phyloP scores from a whole-genome alignment of 2,329 filamentous ascomycete species.

The Penicillium palitans region DNA sequence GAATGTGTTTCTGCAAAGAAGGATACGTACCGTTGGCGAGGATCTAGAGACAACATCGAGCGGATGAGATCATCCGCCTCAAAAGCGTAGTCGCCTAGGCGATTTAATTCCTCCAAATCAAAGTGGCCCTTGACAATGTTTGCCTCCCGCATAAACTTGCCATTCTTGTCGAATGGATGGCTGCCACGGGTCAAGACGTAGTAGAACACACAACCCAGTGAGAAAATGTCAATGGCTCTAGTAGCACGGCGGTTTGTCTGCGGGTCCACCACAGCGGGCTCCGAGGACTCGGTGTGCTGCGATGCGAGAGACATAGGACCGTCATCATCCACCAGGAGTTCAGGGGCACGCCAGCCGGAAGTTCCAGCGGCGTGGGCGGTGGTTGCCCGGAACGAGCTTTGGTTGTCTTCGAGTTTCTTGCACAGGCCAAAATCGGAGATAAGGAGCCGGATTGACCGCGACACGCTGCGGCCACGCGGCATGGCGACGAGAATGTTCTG shows the following conservation, averaged over 20 bases:
- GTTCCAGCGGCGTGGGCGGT: constrained; percentile 92
- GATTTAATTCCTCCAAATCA: constrained; percentile 68
- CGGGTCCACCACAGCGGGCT: constrained; percentile 56
- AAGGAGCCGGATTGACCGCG: constrained; percentile 74
- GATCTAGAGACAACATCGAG: constrained; percentile 72
- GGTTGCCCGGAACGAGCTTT: constrained; percentile 91
- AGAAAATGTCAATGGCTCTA: constrained; percentile 95
- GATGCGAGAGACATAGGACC: constrained; percentile 42
- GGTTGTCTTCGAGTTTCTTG: constrained; percentile 92
- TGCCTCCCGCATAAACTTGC: constrained; percentile 91
- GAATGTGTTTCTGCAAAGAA: not conserved
- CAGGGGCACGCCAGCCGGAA: constrained; percentile 93
- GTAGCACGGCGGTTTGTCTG: constrained; percentile 76
- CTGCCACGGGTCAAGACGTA: constrained; percentile 92
- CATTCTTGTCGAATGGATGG: constrained; percentile 92
- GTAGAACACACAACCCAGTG: constrained; percentile 95
- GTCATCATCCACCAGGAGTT: constrained; percentile 79
- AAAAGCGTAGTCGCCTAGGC: constrained; percentile 77
- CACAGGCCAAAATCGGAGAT: constrained; percentile 98
- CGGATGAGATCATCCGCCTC: constrained; percentile 86
- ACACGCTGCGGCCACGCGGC: constrained; percentile 52
- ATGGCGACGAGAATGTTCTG: constrained; percentile 89
- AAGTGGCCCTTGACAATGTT: constrained; percentile 92
- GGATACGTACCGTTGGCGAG: constrained; percentile 51
- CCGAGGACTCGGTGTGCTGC: constrained; percentile 47